Evolutionary conservation across 148 eudicot species (phyloP).

Genomic region (Rhododendron williamsianum): DNA sequence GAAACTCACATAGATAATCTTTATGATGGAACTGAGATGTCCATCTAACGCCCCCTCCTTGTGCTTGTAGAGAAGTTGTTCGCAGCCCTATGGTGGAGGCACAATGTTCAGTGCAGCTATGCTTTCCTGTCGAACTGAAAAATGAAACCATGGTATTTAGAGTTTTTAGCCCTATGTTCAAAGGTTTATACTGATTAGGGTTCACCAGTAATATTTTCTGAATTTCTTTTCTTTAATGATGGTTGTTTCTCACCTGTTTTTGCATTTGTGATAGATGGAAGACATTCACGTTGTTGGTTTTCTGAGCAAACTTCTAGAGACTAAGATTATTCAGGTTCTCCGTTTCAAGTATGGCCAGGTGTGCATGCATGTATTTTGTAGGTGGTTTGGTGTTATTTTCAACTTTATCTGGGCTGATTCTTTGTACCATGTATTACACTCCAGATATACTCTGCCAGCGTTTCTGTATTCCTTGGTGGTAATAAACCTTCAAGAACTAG

Average conservation of each 20-base stretch:
- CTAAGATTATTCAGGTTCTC: slow-evolving; percentile 79
- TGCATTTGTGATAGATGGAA: slow-evolving; percentile 45
- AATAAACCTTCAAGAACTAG: slow-evolving; percentile 84
- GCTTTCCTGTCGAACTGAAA: slow-evolving; percentile 68
- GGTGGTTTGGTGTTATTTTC: slow-evolving; percentile 2
- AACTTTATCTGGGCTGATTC: slow-evolving; percentile 12
- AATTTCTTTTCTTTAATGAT: neutral
- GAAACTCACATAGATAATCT: neutral
- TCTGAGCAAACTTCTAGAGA: slow-evolving; percentile 82
- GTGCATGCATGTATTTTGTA: slow-evolving; percentile 1
- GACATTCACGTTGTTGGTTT: slow-evolving; percentile 76
- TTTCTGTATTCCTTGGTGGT: slow-evolving; percentile 88
- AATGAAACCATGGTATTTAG: slow-evolving; percentile 61
- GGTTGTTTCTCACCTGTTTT: neutral
- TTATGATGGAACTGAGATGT: slow-evolving; percentile 1
- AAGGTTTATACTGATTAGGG: neutral
- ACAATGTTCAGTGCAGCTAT: slow-evolving; percentile 84
- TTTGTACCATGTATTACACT: slow-evolving; percentile 15
- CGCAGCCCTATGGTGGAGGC: slow-evolving; percentile 94
- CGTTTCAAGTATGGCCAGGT: slow-evolving; percentile 96
- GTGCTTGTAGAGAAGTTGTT: slow-evolving; percentile 73
- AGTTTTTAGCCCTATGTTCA: neutral
- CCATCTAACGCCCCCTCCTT: slow-evolving; percentile 13
- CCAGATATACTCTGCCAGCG: slow-evolving; percentile 85
- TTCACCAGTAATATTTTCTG: neutral